Base-by-base conservation (phyloP, 495 filamentous ascomycete genomes). In the Penicillium riverlandense region DNA sequence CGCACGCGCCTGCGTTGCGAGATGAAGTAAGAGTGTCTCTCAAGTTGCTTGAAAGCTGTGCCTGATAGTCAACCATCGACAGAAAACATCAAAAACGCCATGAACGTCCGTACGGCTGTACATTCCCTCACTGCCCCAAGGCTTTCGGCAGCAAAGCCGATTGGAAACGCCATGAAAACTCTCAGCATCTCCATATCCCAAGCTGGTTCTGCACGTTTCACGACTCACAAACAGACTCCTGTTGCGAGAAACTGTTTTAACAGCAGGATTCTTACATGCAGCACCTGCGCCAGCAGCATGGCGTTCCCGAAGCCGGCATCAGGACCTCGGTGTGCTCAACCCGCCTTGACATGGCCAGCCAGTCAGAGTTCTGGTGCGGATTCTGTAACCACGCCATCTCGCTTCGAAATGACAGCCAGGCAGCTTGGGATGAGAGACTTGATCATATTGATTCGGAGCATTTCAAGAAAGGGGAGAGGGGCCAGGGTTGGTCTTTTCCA, bases 91-190 rank as follows among this genome's bases (percentile, higher is more conserved):
- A 80, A 61, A 94, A 90, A 54, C 83, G 92, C 8, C 92, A 96
- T 59, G 75, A 81, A 16, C 80, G 83, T 42, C 92, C 90, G 0
- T 97, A 92, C 54, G 86, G 84, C 35, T 96, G 91, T 65, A 96
- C 91, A 7, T 88, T 80, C 38, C 59, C 71, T 8, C 67, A 67
- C 13, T 96, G 92, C 56, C 66, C 70, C 38, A 92, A 88, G 50
- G 75, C 63, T 3, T 95, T 96, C 51, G 91, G 92, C 31, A 90
- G 85, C 68, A 96, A 96, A 58, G 88, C 88, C 36, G 91, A 96
- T 65, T 96, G 91, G 92, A 96, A 96, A 63, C 83, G 92, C 7
- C 91, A 97, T 58, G 91, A 97, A 52, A 88, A 83, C 50, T 85
- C 80, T 22, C 89, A 95, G 58, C 91, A 96, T 56, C 83, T 80